Evolutionary conservation across 306 rosid genomes (phyloP).

Genomic region (Dryas alaskensis): DNA sequence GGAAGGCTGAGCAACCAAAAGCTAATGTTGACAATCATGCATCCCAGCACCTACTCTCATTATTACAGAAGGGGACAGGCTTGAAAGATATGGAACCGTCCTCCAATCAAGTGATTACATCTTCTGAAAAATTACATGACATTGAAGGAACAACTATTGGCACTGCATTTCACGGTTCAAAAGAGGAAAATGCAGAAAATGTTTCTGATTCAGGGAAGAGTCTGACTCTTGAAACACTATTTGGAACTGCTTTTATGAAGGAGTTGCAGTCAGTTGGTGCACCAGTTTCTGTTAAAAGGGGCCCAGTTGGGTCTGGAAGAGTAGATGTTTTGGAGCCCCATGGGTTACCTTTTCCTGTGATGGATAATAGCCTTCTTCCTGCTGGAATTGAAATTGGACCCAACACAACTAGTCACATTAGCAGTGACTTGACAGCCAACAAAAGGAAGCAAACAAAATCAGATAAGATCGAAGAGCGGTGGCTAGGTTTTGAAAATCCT

Average conservation of each 20-base stretch:
- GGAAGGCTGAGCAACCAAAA: slow-evolving; percentile 44
- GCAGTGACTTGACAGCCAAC: slow-evolving; percentile 36
- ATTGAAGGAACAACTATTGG: slow-evolving; percentile 39
- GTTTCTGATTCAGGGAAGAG: slow-evolving; percentile 51
- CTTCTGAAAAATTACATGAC: slow-evolving; percentile 34
- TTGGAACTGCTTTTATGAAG: slow-evolving; percentile 97
- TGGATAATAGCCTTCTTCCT: slow-evolving; percentile 46
- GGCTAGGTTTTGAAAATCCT: slow-evolving; percentile 51
- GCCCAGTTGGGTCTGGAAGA: slow-evolving; percentile 51
- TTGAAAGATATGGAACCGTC: slow-evolving; percentile 40
- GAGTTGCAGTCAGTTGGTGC: slow-evolving; percentile 97
- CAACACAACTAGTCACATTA: slow-evolving; percentile 42
- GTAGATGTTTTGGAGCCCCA: slow-evolving; percentile 57
- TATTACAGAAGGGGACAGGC: slow-evolving; percentile 71
- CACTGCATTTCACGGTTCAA: slow-evolving; percentile 36
- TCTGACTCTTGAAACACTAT: slow-evolving; percentile 82
- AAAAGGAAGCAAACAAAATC: slow-evolving; percentile 48
- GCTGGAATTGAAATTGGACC: slow-evolving; percentile 39
- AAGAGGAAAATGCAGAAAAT: slow-evolving; percentile 47
- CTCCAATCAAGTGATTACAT: slow-evolving; percentile 29
- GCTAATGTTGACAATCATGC: slow-evolving; percentile 62
- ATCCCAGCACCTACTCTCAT: slow-evolving; percentile 77
- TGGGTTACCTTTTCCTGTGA: slow-evolving; percentile 42
- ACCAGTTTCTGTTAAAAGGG: slow-evolving; percentile 84
- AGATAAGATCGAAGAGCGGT: slow-evolving; percentile 53